Percentiles rank a stretch among this genome's conserved stretches.
Conservation (phyloP, 345 rosid species). For the Raphanus raphanistrum region DNA sequence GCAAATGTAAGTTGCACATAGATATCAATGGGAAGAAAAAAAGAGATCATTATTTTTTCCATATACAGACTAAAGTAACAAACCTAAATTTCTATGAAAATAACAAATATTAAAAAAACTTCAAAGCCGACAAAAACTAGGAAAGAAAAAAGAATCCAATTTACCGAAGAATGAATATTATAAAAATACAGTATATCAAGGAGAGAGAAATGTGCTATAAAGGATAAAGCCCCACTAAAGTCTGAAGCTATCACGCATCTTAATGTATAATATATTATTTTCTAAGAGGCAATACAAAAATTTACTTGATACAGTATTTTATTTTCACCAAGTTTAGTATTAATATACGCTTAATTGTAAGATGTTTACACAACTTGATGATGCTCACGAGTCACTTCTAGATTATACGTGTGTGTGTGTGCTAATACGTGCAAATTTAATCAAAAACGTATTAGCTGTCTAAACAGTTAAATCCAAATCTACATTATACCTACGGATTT, state of each 20-base stretch:
- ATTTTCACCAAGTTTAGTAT: slow-evolving; percentile 5
- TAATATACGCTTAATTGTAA: not conserved
- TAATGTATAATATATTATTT: slow-evolving; percentile 16
- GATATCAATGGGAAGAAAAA: not conserved
- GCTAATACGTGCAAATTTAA: slow-evolving; percentile 3
- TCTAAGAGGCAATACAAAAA: not conserved
- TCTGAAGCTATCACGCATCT: slow-evolving; percentile 25
- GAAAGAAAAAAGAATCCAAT: slow-evolving; percentile 16
- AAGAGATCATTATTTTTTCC: not conserved
- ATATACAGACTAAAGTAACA: not conserved
- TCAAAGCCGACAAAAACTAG: slow-evolving; percentile 35
- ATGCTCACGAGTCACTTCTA: not conserved
- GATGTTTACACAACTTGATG: not conserved
- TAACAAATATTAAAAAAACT: slow-evolving; percentile 13
- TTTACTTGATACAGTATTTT: not conserved
- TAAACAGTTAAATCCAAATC: not conserved
- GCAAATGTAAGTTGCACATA: slow-evolving; percentile 12
- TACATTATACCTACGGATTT: not conserved
- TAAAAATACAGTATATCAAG: slow-evolving; percentile 23
- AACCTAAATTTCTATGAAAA: slow-evolving; percentile 5
- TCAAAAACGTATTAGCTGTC: slow-evolving; percentile 8
- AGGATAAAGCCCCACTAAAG: slow-evolving; percentile 32
- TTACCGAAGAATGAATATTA: slow-evolving; percentile 24
- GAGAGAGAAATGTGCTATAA: slow-evolving; percentile 36
- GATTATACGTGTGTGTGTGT: not conserved